A percentile compares a stretch with the other conserved stretches of the same genome.
Conservation (phyloP, 225 moss, liverwort and hornwort species). For the Sphagnum contortum region DNA sequence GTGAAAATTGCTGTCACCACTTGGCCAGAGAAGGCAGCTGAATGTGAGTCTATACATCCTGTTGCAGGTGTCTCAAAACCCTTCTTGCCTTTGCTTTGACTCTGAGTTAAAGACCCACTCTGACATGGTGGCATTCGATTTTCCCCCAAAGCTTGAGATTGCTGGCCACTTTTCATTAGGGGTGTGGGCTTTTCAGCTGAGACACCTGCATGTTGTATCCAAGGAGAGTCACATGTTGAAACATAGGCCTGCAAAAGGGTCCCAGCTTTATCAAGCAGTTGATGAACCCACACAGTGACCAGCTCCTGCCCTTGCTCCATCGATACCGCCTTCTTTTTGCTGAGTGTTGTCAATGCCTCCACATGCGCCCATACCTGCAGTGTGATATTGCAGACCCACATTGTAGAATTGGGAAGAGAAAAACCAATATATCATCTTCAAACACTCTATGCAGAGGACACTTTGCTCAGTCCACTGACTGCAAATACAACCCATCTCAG, state of each 20-base stretch:
- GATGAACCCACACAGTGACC: slow-evolving; percentile 33
- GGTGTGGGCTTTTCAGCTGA: not conserved
- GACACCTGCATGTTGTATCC: not conserved
- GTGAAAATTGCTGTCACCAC: slow-evolving; percentile 44
- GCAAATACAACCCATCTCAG: too few relatives aligned
- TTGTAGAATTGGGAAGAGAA: not conserved
- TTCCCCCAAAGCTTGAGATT: not conserved
- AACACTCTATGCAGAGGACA: not conserved
- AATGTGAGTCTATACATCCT: not conserved
- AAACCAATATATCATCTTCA: not conserved
- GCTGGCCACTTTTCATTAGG: not conserved
- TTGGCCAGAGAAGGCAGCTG: slow-evolving; percentile 6
- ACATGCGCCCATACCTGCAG: slow-evolving; percentile 51
- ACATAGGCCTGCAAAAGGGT: slow-evolving; percentile 24
- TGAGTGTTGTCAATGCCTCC: slow-evolving; percentile 37
- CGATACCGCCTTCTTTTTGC: slow-evolving; percentile 33
- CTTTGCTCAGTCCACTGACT: not conserved
- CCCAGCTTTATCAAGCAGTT: slow-evolving; percentile 29
- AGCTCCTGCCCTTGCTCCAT: slow-evolving; percentile 35
- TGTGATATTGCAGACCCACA: not conserved
- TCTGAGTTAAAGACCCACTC: not conserved
- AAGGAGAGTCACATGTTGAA: not conserved
- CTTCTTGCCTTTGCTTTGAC: not conserved
- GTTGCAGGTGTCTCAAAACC: slow-evolving; percentile 7
- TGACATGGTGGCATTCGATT: not conserved